Evolutionary conservation across 2,329 filamentous ascomycete genomes (phyloP).

Genomic region (Phaeosphaeriaceae sp.): DNA sequence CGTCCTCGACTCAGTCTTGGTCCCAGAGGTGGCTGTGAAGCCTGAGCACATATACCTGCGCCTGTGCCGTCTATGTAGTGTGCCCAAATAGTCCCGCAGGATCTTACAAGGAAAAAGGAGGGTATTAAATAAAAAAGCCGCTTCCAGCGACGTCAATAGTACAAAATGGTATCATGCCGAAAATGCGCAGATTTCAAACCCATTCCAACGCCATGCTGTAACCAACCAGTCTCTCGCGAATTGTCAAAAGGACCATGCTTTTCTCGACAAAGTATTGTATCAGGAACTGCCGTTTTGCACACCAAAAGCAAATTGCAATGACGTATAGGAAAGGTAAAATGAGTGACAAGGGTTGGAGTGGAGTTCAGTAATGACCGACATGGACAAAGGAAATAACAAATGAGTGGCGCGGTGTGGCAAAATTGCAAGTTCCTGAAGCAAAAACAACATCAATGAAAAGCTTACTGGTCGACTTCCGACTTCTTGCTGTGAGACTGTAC

Average conservation of each 20-base stretch:
- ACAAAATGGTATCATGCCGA: conserved; percentile 35
- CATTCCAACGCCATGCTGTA: conserved; percentile 37
- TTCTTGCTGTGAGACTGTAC: conserved; percentile 32
- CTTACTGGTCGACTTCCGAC: conserved; percentile 30
- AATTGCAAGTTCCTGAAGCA: conserved; percentile 25
- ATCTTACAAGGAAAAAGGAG: conserved; percentile 19
- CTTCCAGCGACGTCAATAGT: conserved; percentile 26
- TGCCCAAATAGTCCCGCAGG: conserved; percentile 4
- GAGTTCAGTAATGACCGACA: conserved; percentile 33
- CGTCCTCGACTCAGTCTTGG: not conserved
- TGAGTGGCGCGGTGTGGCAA: conserved; percentile 44
- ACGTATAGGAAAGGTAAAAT: conserved; percentile 34
- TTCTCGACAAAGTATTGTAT: not conserved
- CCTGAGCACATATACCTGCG: conserved; percentile 1
- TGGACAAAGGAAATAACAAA: conserved; percentile 47
- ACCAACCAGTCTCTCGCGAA: conserved; percentile 3
- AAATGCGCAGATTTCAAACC: conserved; percentile 17
- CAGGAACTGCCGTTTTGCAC: conserved; percentile 28
- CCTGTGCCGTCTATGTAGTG: conserved; percentile 5
- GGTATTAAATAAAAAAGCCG: conserved; percentile 24
- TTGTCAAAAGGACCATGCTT: not conserved
- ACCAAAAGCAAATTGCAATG: conserved; percentile 21
- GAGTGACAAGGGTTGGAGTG: conserved; percentile 35
- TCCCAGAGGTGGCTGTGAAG: not conserved
- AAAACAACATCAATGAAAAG: conserved; percentile 19